phyloP scores from a whole-genome alignment of 2,329 filamentous ascomycete species.

The Pseudohalonectria lignicola region DNA sequence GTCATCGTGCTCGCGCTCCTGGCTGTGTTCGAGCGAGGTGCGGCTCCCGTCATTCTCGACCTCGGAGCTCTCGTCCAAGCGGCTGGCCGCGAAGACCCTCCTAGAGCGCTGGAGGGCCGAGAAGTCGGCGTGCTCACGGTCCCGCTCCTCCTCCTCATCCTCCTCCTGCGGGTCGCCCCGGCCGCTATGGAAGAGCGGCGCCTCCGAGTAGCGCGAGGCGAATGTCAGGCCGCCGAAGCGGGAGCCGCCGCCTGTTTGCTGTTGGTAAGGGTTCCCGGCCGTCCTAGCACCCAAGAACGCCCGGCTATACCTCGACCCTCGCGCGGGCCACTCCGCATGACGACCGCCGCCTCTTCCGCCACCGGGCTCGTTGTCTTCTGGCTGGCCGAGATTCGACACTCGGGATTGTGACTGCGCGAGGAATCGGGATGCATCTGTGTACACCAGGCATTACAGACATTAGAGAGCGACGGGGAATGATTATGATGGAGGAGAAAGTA shows the following conservation, averaged over 20 bases:
- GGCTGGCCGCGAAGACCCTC: slow-evolving; percentile 74
- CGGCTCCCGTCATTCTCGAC: slow-evolving; percentile 61
- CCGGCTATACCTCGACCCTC: slow-evolving; percentile 23
- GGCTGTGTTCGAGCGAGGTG: slow-evolving; percentile 40
- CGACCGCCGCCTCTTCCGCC: slow-evolving; percentile 17
- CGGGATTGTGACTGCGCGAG: slow-evolving; percentile 93
- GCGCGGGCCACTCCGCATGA: slow-evolving; percentile 21
- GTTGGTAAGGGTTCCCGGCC: slow-evolving; percentile 69
- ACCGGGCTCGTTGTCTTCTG: slow-evolving; percentile 32
- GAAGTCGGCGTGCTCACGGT: slow-evolving; percentile 85
- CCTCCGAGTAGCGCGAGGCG: slow-evolving; percentile 67
- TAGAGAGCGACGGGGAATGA: no score
- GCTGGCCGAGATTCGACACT: slow-evolving; percentile 60
- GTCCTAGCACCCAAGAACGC: slow-evolving; percentile 33
- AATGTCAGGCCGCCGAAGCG: slow-evolving; percentile 66
- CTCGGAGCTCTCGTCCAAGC: slow-evolving; percentile 76
- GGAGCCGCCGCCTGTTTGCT: slow-evolving; percentile 37
- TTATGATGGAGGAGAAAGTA: no score
- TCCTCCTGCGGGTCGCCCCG: slow-evolving; percentile 86
- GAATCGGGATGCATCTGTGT: slow-evolving; percentile 88
- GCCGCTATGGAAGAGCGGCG: slow-evolving; percentile 88
- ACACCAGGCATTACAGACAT: no score
- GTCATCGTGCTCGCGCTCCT: slow-evolving; percentile 30
- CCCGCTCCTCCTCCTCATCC: slow-evolving; percentile 84
- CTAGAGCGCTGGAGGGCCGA: slow-evolving; percentile 85